Base-by-base conservation (phyloP, 2,329 filamentous ascomycete genomes). In the Thielaviopsis euricoi region DNA sequence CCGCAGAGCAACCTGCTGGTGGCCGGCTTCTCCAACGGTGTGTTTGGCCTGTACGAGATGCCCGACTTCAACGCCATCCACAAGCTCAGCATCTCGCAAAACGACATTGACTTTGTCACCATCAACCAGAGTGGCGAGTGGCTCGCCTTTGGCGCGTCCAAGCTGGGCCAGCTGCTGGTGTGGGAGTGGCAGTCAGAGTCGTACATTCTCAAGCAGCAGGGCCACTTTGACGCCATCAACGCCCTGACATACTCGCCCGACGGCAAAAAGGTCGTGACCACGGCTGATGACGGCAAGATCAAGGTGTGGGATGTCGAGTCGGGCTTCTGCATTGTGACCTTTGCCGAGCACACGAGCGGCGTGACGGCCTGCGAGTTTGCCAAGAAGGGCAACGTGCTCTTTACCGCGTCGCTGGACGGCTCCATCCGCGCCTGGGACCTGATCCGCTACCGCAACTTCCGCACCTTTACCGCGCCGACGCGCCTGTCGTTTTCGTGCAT, bases 121-220 rank as follows among this genome's bases (percentile, higher is more conserved):
- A 89, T 96, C 67, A 98, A 97, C 73, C 86, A 87, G 68, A 87
- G 85, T 33, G 93, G 93, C 56, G 91, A 97, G 72, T 98, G 93
- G 93, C 74, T 98, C 22, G 94, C 94, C 0, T 96, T 98, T 69
- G 93, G 91, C 15, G 93, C 94, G 0, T 95, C 93, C 1, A 94
- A 94, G 65, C 78, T 95, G 5, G 94, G 94, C 0, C 93, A 98
- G 68, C 76, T 98, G n/a, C 74, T 98, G 3, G 93, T 98, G 3
- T 98, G 93, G 93, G 93, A 98, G 69, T 98, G 94, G 90, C 91
- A 97, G 68, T 98, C 93, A 0, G 94, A 98, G 70, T 97, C 91
- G 6, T 98, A 98, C 70, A 94, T 98, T 60, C 75, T 98, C 53
- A 98, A 98, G 71, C 93, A 98, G 67, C 93, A 97, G 70, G 93